Evolutionary conservation across 1,139 yeast genomes (phyloP), one percentile per base, ranked within the genome.

Genomic region (Arxiozyma heterogenica): DNA sequence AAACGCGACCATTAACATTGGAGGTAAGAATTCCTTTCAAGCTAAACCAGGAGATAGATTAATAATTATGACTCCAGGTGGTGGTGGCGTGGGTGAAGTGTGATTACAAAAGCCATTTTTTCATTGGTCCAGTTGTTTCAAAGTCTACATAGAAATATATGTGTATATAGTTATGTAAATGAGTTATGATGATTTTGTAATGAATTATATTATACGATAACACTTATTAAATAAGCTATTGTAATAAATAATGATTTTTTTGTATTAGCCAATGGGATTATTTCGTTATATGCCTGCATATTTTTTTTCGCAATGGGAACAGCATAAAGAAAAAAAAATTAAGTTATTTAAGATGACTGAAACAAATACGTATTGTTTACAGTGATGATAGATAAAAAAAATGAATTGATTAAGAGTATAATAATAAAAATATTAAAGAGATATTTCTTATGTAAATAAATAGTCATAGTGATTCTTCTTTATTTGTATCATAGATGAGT

Each of bases 41-140:
- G 75, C 79, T 54, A 61, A 66, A n/a, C 62, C 74, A 4, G 86
- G 86, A 2, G 88, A 83, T 60, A 71, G 81, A 51, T 68, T 83
- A 44, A 66, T 80, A 22, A 75, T 83, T 51, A 69, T 69, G 58
- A 78, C 82, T 0, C 82, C 83, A 1, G 82, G 83, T 43, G 83
- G 81, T 39, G 83, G 82, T 30, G 83, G 80, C 5, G 53, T 51
- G 3, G 53, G 53, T 3, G 18, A 21, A 30, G 23, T 30, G 41
- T 45, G 34, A 34, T 15, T 34, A 15, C n/a, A 15, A 12, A 3
- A 34, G 30, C 9, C 30, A 7, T 34, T 34, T 6, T n/a, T 8
- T 3, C n/a, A 12, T n/a, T 3, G n/a, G 3, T 3, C 17, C 39
- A 4, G n/a, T 15, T 2, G n/a, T 34, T 34, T 15, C n/a, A 34